A percentile compares a stretch with the other conserved stretches of the same genome.
These are phyloP conservation scores for Senna tora DNA, from an alignment of 306 rosid genomes.

Conservation along the genomic window DNA sequence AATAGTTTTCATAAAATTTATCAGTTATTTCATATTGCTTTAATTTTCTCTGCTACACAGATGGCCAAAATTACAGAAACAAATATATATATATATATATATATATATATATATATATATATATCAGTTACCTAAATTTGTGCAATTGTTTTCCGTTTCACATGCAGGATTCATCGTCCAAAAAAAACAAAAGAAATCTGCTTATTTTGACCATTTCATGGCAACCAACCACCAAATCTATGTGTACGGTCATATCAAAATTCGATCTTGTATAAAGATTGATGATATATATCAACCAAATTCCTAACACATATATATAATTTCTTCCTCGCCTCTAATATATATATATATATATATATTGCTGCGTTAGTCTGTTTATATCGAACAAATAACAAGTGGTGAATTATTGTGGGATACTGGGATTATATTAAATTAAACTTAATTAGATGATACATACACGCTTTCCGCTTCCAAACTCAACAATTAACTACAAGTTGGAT, in stretches of 20 bases:
- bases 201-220: constrained; percentile 14
- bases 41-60: too few relatives aligned
- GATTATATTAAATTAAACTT: neutral
- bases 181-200: neutral
- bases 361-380: too few relatives aligned
- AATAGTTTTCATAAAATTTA: neutral
- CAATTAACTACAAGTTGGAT: neutral
- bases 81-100: too few relatives aligned
- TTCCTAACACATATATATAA: neutral
- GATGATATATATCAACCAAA: neutral
- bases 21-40: too few relatives aligned
- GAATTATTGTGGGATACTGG: neutral
- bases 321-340: too few relatives aligned
- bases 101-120: too few relatives aligned
- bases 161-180: neutral
- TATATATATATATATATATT: too few relatives aligned
- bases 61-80: too few relatives aligned
- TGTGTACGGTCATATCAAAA: neutral
- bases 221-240: constrained; percentile 18
- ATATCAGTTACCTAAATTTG: neutral
- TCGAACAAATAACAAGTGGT: neutral
- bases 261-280: neutral
- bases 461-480: neutral
- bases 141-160: neutral
- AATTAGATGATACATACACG: neutral